phyloP scores from a whole-genome alignment of 1,139 yeast genomes.

The Pichia sp. region DNA sequence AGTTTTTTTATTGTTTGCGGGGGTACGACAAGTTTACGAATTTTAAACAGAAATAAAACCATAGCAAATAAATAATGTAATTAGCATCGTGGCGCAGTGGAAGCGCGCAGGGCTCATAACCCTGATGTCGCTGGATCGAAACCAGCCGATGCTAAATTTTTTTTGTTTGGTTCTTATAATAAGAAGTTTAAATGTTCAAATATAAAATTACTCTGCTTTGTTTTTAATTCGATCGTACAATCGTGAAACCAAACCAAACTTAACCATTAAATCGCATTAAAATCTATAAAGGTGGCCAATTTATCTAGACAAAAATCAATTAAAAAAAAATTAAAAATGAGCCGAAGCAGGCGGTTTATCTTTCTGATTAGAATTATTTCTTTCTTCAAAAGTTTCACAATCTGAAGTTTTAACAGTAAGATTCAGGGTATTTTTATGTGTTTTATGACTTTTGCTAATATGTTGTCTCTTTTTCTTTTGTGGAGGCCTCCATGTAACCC shows the following conservation, averaged over 20 bases:
- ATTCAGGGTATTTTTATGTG: not conserved
- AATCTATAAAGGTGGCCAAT: too few species aligned
- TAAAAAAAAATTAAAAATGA: not conserved
- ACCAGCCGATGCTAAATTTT: conserved; percentile 87
- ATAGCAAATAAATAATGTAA: too few species aligned
- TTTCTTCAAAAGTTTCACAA: not conserved
- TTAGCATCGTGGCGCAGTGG: conserved; percentile 29
- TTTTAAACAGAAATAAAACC: not conserved
- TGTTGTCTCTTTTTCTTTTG: conserved; percentile 2
- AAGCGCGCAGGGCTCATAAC: conserved; percentile 53
- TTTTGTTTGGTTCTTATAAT: conserved; percentile 16
- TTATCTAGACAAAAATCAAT: too few species aligned
- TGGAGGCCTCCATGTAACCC: conserved; percentile 21
- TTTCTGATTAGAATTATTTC: not conserved
- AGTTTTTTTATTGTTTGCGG: too few species aligned
- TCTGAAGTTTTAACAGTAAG: not conserved
- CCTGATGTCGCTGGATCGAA: conserved; percentile 99
- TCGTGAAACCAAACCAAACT: too few species aligned
- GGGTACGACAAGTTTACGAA: not conserved
- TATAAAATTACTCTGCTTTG: too few species aligned
- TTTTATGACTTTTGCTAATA: not conserved
- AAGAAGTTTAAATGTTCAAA: too few species aligned
- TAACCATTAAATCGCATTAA: too few species aligned
- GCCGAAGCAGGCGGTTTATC: not conserved
- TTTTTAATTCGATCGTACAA: too few species aligned